A percentile compares a stretch with the other conserved stretches of the same genome.
These are phyloP conservation scores for Fusarium vanettenii DNA, from an alignment of 2,329 filamentous ascomycete species.

Conservation along the genomic window DNA sequence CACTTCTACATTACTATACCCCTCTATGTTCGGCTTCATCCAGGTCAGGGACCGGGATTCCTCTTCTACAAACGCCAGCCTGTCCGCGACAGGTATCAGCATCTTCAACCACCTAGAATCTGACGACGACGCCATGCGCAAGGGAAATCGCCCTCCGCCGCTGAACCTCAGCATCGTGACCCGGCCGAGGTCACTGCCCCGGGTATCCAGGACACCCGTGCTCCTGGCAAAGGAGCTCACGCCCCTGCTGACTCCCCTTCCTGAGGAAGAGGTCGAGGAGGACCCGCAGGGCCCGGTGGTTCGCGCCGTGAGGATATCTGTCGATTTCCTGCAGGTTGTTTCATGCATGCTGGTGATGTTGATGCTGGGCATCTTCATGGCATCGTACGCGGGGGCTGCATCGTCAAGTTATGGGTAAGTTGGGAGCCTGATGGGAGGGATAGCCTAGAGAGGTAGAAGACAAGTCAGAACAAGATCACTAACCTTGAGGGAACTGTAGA, in stretches of 20 bases:
- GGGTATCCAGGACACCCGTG: slow-evolving; percentile 35
- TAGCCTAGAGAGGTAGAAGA: neutral
- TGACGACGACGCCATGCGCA: slow-evolving; percentile 41
- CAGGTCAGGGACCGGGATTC: slow-evolving; percentile 25
- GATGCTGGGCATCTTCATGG: slow-evolving; percentile 48
- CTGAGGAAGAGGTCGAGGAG: slow-evolving; percentile 40
- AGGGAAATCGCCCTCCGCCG: slow-evolving; percentile 46
- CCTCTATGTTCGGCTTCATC: slow-evolving; percentile 29
- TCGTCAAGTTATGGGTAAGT: slow-evolving; percentile 37
- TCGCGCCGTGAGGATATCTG: slow-evolving; percentile 44
- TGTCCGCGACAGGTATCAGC: slow-evolving; percentile 29
- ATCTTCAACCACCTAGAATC: slow-evolving; percentile 11
- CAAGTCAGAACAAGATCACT: slow-evolving; percentile 2
- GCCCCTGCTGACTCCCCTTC: slow-evolving; percentile 39
- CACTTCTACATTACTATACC: neutral
- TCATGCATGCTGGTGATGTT: slow-evolving; percentile 47
- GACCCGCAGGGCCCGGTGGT: slow-evolving; percentile 37
- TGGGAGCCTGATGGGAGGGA: neutral
- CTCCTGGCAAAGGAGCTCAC: slow-evolving; percentile 33
- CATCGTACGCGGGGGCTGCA: slow-evolving; percentile 39
- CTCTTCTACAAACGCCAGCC: slow-evolving; percentile 16
- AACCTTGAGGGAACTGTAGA: slow-evolving; percentile 4
- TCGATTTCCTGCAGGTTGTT: slow-evolving; percentile 47
- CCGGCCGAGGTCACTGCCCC: slow-evolving; percentile 37
- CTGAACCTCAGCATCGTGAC: slow-evolving; percentile 48